phyloP scores from a whole-genome alignment of 1,284 basidiomycete species.

The Butyriboletus regius region DNA sequence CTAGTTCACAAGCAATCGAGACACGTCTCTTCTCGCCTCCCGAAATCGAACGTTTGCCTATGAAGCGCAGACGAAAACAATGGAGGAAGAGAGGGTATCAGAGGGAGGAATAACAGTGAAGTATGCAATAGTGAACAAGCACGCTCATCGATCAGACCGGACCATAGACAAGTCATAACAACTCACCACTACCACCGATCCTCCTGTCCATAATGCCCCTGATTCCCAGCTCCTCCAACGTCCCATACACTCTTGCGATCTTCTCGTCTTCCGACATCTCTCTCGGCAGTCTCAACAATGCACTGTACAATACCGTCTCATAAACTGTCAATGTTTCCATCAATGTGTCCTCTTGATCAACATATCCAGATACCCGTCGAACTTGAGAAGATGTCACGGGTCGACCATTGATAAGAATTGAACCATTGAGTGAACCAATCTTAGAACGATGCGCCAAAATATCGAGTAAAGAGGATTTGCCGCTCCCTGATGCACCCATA shows the following conservation, averaged over 20 bases:
- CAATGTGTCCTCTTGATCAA: constrained; percentile 96
- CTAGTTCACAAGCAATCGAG: constrained; percentile 95
- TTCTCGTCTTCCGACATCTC: constrained; percentile 94
- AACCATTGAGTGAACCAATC: constrained; percentile 68
- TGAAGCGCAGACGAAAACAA: neutral
- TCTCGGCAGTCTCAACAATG: constrained; percentile 78
- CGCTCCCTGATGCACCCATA: constrained; percentile 93
- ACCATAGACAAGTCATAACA: neutral
- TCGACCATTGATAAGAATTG: constrained; percentile 80
- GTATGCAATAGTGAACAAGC: neutral
- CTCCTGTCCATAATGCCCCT: constrained; percentile 82
- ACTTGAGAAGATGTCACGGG: constrained; percentile 70
- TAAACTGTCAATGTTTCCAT: constrained; percentile 96
- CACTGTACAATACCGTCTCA: constrained; percentile 92
- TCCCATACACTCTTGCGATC: constrained; percentile 88
- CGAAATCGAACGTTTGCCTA: constrained; percentile 78
- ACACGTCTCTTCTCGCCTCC: constrained; percentile 94
- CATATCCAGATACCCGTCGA: constrained; percentile 83
- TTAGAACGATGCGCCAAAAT: constrained; percentile 88
- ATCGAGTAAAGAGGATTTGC: constrained; percentile 93
- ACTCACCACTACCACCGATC: constrained; percentile 77
- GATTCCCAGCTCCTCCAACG: constrained; percentile 92
- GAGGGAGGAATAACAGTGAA: neutral
- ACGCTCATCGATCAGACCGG: neutral
- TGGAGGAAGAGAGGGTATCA: neutral